These are phyloP conservation scores for Periconia digitata DNA, from an alignment of 2,329 filamentous ascomycete species.

Conservation along the genomic window DNA sequence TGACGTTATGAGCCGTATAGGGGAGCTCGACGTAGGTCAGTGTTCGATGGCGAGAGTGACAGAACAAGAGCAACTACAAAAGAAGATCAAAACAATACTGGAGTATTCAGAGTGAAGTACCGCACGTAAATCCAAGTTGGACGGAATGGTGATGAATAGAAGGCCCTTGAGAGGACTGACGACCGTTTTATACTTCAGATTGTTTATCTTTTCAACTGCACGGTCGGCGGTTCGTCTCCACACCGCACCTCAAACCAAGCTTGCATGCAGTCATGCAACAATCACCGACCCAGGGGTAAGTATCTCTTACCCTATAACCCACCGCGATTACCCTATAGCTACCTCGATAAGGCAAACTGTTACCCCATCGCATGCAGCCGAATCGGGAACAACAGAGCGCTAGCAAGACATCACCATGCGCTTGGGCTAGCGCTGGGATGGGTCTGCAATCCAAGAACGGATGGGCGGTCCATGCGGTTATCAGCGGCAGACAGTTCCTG, in stretches of 20 bases:
- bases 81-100: too few relatives aligned
- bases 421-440: slow-evolving; percentile 3
- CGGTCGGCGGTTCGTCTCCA: slow-evolving; percentile 1
- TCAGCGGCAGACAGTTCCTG: slow-evolving; percentile 20
- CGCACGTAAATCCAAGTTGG: neutral
- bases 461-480: slow-evolving; percentile 35
- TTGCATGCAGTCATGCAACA: neutral
- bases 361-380: neutral
- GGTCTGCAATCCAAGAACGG: slow-evolving; percentile 19
- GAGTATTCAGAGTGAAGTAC: too few relatives aligned
- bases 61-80: too few relatives aligned
- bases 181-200: neutral
- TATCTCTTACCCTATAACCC: slow-evolving; percentile 41
- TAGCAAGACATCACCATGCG: slow-evolving; percentile 28
- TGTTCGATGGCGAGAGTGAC: too few relatives aligned
- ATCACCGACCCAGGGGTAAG: slow-evolving; percentile 10
- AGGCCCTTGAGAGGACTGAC: neutral
- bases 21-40: neutral
- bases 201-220: slow-evolving; percentile 5
- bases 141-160: neutral
- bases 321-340: slow-evolving; percentile 37
- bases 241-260: slow-evolving; percentile 9
- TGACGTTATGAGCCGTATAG: neutral
- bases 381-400: slow-evolving; percentile 5
- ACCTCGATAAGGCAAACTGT: slow-evolving; percentile 28